Percentiles rank a stretch among this genome's conserved stretches.
Conservation (phyloP, 169 alveolate genomes). For the Theileria parva region DNA sequence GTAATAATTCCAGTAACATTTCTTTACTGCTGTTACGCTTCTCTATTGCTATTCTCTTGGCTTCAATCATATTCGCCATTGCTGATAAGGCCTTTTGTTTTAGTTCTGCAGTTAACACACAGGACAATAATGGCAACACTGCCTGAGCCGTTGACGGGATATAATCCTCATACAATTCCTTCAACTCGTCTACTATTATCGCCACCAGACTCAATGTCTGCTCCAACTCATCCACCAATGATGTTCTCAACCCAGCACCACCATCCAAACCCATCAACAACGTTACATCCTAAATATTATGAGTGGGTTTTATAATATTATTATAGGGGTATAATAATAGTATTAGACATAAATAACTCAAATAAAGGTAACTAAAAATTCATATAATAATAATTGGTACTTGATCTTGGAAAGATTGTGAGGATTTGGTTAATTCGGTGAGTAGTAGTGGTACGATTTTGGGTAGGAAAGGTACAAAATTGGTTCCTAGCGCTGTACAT, state of each 20-base stretch:
- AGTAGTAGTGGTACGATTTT: constrained; percentile 80
- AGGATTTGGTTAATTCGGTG: constrained; percentile 22
- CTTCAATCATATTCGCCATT: constrained; percentile 81
- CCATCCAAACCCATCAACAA: constrained; percentile 74
- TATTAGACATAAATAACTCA: no score
- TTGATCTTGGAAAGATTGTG: constrained; percentile 25
- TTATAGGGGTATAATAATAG: neutral
- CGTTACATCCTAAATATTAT: constrained; percentile 70
- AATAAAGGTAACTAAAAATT: neutral
- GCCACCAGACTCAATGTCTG: constrained; percentile 65
- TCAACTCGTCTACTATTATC: constrained; percentile 72
- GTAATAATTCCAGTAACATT: constrained; percentile 68
- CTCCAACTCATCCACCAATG: constrained; percentile 75
- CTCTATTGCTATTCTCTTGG: constrained; percentile 69
- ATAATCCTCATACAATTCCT: constrained; percentile 73
- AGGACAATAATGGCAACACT: constrained; percentile 72
- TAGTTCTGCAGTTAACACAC: constrained; percentile 78
- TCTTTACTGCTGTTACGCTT: constrained; percentile 67
- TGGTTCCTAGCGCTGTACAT: constrained; percentile 83
- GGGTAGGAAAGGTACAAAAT: constrained; percentile 86
- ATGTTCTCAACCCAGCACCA: constrained; percentile 74
- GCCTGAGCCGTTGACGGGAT: constrained; percentile 76
- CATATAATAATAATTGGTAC: neutral
- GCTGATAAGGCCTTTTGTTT: constrained; percentile 79
- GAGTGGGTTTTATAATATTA: no score